Percentiles rank a stretch among this genome's conserved stretches.
Evolutionary conservation across 2,329 filamentous ascomycete genomes (phyloP).

Genomic region (Rhynchosporium graminicola): DNA sequence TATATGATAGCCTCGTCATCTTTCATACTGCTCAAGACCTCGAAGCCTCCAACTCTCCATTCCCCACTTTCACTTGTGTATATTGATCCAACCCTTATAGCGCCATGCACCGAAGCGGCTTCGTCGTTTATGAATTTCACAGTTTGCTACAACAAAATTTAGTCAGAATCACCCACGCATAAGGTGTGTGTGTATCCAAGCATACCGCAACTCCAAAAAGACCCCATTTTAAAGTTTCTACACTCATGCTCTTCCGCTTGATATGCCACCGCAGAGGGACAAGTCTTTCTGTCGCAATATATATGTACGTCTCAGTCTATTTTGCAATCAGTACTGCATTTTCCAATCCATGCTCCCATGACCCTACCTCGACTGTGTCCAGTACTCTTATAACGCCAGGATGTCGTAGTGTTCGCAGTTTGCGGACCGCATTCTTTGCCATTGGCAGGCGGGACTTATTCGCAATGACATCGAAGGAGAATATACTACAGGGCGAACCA

Average conservation of each 20-base stretch:
- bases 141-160: conserved; percentile 62
- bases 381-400: conserved; percentile 92
- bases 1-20: conserved; percentile 95
- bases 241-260: conserved; percentile 80
- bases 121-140: conserved; percentile 96
- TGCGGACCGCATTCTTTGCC: conserved; percentile 91
- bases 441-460: conserved; percentile 82
- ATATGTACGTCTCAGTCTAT: conserved; percentile 90
- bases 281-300: conserved; percentile 91
- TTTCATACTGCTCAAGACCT: conserved; percentile 90
- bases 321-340: conserved; percentile 30
- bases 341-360: neutral
- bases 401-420: conserved; percentile 88
- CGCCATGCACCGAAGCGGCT: conserved; percentile 87
- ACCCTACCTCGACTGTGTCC: conserved; percentile 83
- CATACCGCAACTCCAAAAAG: conserved; percentile 79
- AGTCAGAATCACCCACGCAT: conserved; percentile 3
- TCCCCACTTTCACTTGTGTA: conserved; percentile 96
- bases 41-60: conserved; percentile 95
- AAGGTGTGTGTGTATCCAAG: neutral
- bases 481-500: conserved; percentile 90
- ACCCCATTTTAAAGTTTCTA: conserved; percentile 97
- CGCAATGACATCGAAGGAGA: conserved; percentile 85
- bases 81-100: conserved; percentile 79
- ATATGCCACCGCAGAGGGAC: conserved; percentile 88